phyloP scores from a whole-genome alignment of 176 grass and related monocot species.

The Puya raimondii region DNA sequence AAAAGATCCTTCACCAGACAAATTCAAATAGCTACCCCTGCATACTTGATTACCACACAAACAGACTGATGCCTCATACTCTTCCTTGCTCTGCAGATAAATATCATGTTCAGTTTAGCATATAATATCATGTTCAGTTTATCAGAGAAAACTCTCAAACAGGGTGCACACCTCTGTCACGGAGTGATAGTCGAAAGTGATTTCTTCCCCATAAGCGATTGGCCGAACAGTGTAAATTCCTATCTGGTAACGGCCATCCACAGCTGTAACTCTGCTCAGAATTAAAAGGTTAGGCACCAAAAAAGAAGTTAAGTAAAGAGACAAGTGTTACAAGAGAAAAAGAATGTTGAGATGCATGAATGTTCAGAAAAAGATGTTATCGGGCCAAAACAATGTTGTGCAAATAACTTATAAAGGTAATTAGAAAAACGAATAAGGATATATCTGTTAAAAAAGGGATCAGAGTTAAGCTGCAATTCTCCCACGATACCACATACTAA shows the following conservation, averaged over 20 bases:
- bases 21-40: slow-evolving; percentile 94
- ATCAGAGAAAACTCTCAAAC: neutral
- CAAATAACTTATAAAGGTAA: neutral
- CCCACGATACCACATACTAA: neutral
- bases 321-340: neutral
- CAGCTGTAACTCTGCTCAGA: slow-evolving; percentile 79
- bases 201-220: slow-evolving; percentile 95
- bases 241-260: slow-evolving; percentile 95
- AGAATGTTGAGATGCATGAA: slow-evolving; percentile 2
- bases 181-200: slow-evolving; percentile 99
- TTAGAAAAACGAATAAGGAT: neutral
- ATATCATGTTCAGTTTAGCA: slow-evolving; percentile 16
- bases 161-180: slow-evolving; percentile 79
- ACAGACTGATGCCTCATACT: slow-evolving; percentile 90
- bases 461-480: neutral
- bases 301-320: neutral
- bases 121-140: slow-evolving; percentile 2
- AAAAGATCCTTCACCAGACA: slow-evolving; percentile 91
- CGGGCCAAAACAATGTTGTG: too few relatives aligned
- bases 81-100: slow-evolving; percentile 88
- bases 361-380: too few relatives aligned
- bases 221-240: slow-evolving; percentile 88
- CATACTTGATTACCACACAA: slow-evolving; percentile 98
- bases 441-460: neutral
- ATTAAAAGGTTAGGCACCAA: neutral